A percentile compares a stretch with the other conserved stretches of the same genome.
Evolutionary conservation across 331 rosid species (phyloP).

Genomic region (Dryas integrifolia): DNA sequence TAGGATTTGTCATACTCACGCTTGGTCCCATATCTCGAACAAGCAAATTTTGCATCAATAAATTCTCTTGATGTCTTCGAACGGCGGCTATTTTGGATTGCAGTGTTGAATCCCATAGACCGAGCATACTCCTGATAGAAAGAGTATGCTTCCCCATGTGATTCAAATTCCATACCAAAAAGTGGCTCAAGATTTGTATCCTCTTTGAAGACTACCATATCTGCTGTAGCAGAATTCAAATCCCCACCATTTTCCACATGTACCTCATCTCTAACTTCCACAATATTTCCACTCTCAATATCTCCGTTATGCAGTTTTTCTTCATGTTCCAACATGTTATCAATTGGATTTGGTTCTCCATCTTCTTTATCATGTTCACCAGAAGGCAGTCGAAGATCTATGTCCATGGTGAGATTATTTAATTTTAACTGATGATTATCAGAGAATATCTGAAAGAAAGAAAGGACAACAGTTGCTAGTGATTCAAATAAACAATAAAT

Average conservation of each 20-base stretch:
- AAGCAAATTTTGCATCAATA: constrained; percentile 97
- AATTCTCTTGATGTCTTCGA: constrained; percentile 95
- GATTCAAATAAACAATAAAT: constrained; percentile 1
- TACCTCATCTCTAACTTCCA: constrained; percentile 53
- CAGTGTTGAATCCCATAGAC: constrained; percentile 93
- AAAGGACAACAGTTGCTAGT: constrained; percentile 19
- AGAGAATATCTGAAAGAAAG: constrained; percentile 50
- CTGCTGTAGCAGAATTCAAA: constrained; percentile 64
- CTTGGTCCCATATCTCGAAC: constrained; percentile 94
- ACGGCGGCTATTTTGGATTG: constrained; percentile 95
- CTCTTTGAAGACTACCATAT: constrained; percentile 71
- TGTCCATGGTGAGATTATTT: constrained; percentile 60
- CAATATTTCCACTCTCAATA: constrained; percentile 56
- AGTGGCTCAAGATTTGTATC: constrained; percentile 94
- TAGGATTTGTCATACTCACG: constrained; percentile 88
- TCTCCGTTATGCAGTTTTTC: constrained; percentile 77
- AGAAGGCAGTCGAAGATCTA: constrained; percentile 91
- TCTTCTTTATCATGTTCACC: constrained; percentile 84
- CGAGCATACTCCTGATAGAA: constrained; percentile 99
- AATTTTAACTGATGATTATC: constrained; percentile 34
- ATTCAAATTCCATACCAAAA: constrained; percentile 97
- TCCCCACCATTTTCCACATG: constrained; percentile 74
- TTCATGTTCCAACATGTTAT: constrained; percentile 70
- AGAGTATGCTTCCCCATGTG: constrained; percentile 92
- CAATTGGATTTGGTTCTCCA: constrained; percentile 68